Evolutionary conservation across 1,284 basidiomycete genomes (phyloP), one percentile per base, ranked within the genome.

Genomic region (Leccinum griseonigrum): DNA sequence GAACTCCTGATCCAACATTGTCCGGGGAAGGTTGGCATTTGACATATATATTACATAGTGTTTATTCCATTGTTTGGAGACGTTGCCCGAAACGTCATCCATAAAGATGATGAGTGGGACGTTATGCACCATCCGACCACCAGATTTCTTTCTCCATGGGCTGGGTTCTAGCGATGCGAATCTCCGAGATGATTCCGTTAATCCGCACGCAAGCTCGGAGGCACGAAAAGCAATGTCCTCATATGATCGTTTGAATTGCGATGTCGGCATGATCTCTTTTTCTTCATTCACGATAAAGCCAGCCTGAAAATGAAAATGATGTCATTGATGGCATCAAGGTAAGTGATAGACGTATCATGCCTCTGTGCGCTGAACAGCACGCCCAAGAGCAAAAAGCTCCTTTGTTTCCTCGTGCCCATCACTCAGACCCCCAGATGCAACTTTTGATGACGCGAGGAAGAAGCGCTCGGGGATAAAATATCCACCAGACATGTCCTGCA

Each of bases 21-120:
- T 51, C 4, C 52, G 4, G 13, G 32, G 56, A 3, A 66, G 26
- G 1, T 11, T 22, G 2, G 62, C 69, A 58, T 75, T 69, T 0
- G 66, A 73, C 61, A 74, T 67, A 36, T 75, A 75, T 0, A 70
- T 57, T 0, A 64, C 60, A 46, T 67, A 59, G 32, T 77, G 73
- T 32, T 73, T 73, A 50, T 77, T 76, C 73, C 74, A 76, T 52
- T 75, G 72, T 54, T 76, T 77, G 6, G 67, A 72, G 1, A 63
- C 54, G 40, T 76, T 75, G 3, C 71, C 75, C 0, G 70, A 76
- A 0, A 77, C 67, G 54, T 75, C 69, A 46, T 77, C 75, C 58
- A 69, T 69, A 58, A 73, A 76, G 1, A 67, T 54, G 22, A 71
- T 71, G 4, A 73, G 54, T 1, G 66, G 71, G 3, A 70, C 61